These are phyloP conservation scores for Ceratocystis huliohia DNA, from an alignment of 2,329 filamentous ascomycete genomes.

Conservation along the genomic window DNA sequence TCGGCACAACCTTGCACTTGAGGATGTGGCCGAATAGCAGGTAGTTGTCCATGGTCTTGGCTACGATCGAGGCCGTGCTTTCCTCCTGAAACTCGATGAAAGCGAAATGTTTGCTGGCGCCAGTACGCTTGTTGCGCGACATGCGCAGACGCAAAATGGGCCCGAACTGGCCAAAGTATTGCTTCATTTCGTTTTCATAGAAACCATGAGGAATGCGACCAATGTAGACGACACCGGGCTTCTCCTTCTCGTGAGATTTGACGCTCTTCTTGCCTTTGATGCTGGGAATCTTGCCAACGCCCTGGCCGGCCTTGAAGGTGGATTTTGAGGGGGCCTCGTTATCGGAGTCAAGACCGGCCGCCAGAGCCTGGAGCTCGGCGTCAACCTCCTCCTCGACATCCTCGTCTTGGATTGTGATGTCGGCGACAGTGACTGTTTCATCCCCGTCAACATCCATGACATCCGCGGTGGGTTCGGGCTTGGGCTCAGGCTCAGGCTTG, in stretches of 20 bases:
- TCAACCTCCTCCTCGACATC: constrained; percentile 32
- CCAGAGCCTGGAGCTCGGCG: constrained; percentile 34
- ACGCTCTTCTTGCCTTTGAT: constrained; percentile 33
- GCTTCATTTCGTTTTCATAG: constrained; percentile 89
- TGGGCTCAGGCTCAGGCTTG: constrained; percentile 3
- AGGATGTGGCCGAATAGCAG: constrained; percentile 88
- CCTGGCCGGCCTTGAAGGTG: constrained; percentile 37
- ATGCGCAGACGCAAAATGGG: constrained; percentile 64
- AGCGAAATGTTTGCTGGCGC: constrained; percentile 82
- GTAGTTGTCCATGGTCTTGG: constrained; percentile 96
- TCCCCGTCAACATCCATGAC: constrained; percentile 23
- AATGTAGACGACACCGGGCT: constrained; percentile 74
- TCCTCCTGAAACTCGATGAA: constrained; percentile 86
- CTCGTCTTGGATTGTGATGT: constrained; percentile 28
- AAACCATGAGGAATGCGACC: constrained; percentile 86
- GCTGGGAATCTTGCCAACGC: constrained; percentile 40
- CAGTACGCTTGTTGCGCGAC: constrained; percentile 84
- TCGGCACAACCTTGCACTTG: constrained; percentile 67
- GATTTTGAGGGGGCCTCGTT: constrained; percentile 29
- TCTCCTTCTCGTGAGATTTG: constrained; percentile 33
- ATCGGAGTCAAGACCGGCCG: constrained; percentile 34
- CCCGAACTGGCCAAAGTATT: constrained; percentile 91
- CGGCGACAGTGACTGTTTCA: constrained; percentile 23
- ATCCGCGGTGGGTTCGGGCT: constrained; percentile 21
- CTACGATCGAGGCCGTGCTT: constrained; percentile 69